Evolutionary conservation across 75 land plant genomes (phyloP).

Genomic region (Azolla pinnata): DNA sequence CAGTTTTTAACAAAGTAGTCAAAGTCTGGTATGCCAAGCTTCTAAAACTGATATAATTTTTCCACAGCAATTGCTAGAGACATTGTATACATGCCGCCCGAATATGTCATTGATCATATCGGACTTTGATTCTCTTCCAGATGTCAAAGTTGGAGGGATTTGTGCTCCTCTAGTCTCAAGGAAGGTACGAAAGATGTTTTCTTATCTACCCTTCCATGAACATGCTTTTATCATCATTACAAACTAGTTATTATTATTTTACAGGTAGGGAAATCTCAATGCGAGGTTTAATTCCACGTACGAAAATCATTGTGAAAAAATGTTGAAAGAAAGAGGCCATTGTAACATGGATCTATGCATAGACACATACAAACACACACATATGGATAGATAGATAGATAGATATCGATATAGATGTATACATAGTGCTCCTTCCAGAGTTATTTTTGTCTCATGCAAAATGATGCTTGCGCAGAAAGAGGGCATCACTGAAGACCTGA

Average conservation of each 20-base stretch:
- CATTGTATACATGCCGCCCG: slow-evolving; percentile 56
- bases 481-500: slow-evolving; percentile 57
- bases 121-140: slow-evolving; percentile 88
- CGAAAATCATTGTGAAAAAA: too few species aligned
- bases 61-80: slow-evolving; percentile 65
- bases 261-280: too few species aligned
- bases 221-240: not conserved
- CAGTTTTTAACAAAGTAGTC: not conserved
- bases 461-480: slow-evolving; percentile 43
- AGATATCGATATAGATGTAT: too few species aligned
- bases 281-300: too few species aligned
- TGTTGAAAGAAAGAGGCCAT: too few species aligned
- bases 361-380: too few species aligned
- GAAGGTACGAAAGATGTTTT: slow-evolving; percentile 40
- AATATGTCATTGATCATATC: slow-evolving; percentile 84
- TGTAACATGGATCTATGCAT: too few species aligned
- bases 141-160: slow-evolving; percentile 68
- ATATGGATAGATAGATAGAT: too few species aligned
- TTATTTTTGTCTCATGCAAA: not conserved
- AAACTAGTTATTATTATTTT: too few species aligned
- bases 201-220: not conserved
- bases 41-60: not conserved
- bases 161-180: slow-evolving; percentile 85
- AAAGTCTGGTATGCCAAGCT: too few species aligned
- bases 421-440: too few species aligned